Evolutionary conservation across 2,329 filamentous ascomycete species (phyloP).

Genomic region (Colletotrichum orbiculare): DNA sequence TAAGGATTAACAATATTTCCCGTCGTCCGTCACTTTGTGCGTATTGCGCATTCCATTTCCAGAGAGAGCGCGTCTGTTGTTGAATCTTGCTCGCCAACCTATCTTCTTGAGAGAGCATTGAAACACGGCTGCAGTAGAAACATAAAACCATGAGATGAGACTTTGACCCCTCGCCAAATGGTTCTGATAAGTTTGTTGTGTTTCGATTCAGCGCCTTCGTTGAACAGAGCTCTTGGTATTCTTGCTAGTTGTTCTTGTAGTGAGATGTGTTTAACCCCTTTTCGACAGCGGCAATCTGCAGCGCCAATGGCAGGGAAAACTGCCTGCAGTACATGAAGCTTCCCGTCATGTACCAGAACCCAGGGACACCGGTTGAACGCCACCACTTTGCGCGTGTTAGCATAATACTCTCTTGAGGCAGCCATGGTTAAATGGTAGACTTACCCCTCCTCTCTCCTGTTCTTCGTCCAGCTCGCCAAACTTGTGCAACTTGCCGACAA

Average conservation of each 20-base stretch:
- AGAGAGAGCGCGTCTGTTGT: too few species aligned
- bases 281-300: conserved; percentile 53
- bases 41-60: too few species aligned
- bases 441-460: conserved; percentile 41
- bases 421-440: conserved; percentile 6
- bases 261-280: conserved; percentile 32
- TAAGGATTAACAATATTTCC: too few species aligned
- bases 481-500: conserved; percentile 46
- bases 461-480: conserved; percentile 53
- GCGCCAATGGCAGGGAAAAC: conserved; percentile 48
- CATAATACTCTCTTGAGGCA: too few species aligned
- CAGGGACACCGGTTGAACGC: conserved; percentile 50
- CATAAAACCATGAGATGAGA: too few species aligned
- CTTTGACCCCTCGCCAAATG: too few species aligned
- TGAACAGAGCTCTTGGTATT: not conserved
- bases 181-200: too few species aligned
- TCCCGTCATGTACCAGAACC: conserved; percentile 53
- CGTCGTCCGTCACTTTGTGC: too few species aligned
- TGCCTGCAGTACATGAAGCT: conserved; percentile 48
- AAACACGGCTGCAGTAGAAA: too few species aligned
- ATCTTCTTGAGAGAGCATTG: too few species aligned
- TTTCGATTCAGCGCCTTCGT: too few species aligned
- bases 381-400: conserved; percentile 44
- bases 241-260: not conserved
- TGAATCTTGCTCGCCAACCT: too few species aligned